Percentiles rank a stretch among this genome's conserved stretches.
Conservation (phyloP, 1,284 basidiomycete genomes). For the Puccinia brachypodii region DNA sequence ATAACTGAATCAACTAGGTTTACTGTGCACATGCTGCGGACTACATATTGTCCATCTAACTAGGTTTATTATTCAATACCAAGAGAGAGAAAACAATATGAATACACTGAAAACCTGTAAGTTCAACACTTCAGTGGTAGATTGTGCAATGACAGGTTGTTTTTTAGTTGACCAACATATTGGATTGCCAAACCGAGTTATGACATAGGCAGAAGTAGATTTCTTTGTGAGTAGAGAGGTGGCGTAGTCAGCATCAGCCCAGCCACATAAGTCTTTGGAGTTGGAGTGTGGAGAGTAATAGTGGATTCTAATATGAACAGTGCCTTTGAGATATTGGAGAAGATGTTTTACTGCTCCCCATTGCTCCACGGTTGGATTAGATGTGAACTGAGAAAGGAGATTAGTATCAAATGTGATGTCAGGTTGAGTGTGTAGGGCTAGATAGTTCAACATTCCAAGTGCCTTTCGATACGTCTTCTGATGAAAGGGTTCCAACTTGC, state of each 20-base stretch:
- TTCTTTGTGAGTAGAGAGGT: background rate
- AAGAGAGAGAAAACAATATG: too few species aligned
- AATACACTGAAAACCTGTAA: too few species aligned
- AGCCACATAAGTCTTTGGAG: background rate
- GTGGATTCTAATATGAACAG: background rate
- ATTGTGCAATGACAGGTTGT: background rate
- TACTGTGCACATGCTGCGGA: too few species aligned
- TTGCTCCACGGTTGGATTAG: background rate
- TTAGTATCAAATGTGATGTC: background rate
- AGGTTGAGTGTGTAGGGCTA: background rate
- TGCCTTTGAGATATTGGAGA: background rate
- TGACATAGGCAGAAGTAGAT: background rate
- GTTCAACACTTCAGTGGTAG: background rate
- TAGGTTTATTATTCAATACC: too few species aligned
- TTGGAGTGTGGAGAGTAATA: background rate
- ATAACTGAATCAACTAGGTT: too few species aligned
- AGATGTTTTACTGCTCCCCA: constrained; percentile 2
- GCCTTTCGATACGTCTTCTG: background rate
- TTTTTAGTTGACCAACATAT: background rate
- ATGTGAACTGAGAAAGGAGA: background rate
- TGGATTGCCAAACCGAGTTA: background rate
- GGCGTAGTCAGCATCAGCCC: constrained; percentile 4
- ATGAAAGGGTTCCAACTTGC: background rate
- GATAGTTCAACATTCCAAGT: background rate
- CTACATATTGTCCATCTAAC: too few species aligned